Base-by-base conservation (phyloP, 371 early-diverging fungal species). In the Saksenaea oblongispora region DNA sequence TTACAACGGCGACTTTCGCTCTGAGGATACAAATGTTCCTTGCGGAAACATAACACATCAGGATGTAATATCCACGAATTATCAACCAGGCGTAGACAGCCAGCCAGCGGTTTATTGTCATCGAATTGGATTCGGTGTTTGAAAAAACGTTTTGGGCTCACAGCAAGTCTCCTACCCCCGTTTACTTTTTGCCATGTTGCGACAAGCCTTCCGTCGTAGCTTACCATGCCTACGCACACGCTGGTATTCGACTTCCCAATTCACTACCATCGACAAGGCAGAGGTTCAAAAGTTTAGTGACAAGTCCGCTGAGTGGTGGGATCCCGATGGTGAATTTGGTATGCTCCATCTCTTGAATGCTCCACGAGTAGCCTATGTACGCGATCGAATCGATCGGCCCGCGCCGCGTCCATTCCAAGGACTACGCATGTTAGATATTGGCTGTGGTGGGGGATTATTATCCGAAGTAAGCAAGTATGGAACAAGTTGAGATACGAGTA, bases 401-500 rank as follows among this genome's bases (percentile, higher is more conserved):
- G 56, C 42, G 26, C 41, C 58, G 1, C 73, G 70, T 15, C 91
- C 92, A 7, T 85, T 93, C 22, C 61, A 75, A 42, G 91, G 90
- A 0, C 63, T 88, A 31, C 57, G 75, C 2, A 86, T 95, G 63
- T 74, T 96, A n/a, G 98, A 98, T 76, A 87, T 97, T 24, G 98
- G 98, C 1, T 95, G 98, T 73, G 98, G 98, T 22, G 98, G 97
- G 26, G 98, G 98, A 0, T 65, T 98, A 24, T 78, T 97, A 42
- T 81, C 92, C 0, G 96, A 96, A 87, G 93, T 91, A 80, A 57
- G 63, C 26, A 56, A 27, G 24, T 5, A 3, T 24, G 31, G 4
- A 47, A 27, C n/a, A 44, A 0, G n/a, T 18, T 5, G 44, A 15
- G 28, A 8, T 14, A n/a, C 34, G n/a, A 27, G 22, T 17, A 3